A percentile compares a stretch with the other conserved stretches of the same genome.
Evolutionary conservation across 306 rosid genomes (phyloP).

Genomic region (Bauhinia variegata): DNA sequence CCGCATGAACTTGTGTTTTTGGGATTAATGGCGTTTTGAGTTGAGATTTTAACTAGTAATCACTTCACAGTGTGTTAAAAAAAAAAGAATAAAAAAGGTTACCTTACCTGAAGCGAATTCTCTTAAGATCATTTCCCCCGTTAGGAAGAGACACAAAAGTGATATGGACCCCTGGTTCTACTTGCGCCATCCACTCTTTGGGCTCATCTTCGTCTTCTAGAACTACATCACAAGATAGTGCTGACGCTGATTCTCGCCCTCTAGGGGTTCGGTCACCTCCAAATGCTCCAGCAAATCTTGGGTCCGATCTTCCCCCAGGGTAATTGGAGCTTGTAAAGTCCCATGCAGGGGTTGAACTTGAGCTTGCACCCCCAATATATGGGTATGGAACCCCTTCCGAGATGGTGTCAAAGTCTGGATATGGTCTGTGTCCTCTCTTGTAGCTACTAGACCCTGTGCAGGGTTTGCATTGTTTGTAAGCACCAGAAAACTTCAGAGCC

Average conservation of each 20-base stretch:
- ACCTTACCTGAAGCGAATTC: slow-evolving; percentile 83
- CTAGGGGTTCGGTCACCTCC: slow-evolving; percentile 61
- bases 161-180: slow-evolving; percentile 89
- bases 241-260: slow-evolving; percentile 47
- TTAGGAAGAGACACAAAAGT: slow-evolving; percentile 83
- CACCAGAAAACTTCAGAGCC: slow-evolving; percentile 83
- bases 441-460: slow-evolving; percentile 68
- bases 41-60: too few relatives aligned
- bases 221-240: slow-evolving; percentile 59
- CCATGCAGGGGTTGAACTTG: slow-evolving; percentile 89
- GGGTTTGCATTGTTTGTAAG: slow-evolving; percentile 71
- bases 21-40: too few relatives aligned
- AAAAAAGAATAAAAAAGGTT: too few relatives aligned
- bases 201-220: slow-evolving; percentile 68
- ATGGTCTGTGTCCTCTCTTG: slow-evolving; percentile 66
- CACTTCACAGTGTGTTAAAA: too few relatives aligned
- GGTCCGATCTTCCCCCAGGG: slow-evolving; percentile 57
- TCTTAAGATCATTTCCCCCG: slow-evolving; percentile 87
- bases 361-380: slow-evolving; percentile 73
- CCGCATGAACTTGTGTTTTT: too few relatives aligned
- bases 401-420: slow-evolving; percentile 69
- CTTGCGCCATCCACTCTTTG: slow-evolving; percentile 96
- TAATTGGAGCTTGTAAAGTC: slow-evolving; percentile 62
- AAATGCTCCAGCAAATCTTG: slow-evolving; percentile 54
- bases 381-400: slow-evolving; percentile 89